Evolutionary conservation across 2,329 filamentous ascomycete species (phyloP).

Genomic region (Hirsutella thompsonii): DNA sequence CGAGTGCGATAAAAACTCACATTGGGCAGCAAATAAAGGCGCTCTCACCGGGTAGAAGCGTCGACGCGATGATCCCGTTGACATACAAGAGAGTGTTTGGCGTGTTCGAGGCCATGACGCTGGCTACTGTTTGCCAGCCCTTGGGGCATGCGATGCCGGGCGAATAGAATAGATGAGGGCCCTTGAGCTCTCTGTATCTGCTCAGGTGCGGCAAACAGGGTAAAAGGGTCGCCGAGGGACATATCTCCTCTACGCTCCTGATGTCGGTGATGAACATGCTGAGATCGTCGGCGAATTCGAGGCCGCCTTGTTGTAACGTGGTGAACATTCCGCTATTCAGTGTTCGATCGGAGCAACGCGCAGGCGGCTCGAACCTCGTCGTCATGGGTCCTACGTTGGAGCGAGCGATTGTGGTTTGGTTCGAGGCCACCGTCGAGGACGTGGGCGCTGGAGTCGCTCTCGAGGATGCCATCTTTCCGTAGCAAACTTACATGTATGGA

Average conservation of each 20-base stretch:
- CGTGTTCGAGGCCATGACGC: neutral
- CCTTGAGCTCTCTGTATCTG: neutral
- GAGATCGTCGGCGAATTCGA: neutral
- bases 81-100: neutral
- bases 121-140: neutral
- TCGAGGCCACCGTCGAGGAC: too few relatives aligned
- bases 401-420: neutral
- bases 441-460: neutral
- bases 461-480: neutral
- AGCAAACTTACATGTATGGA: neutral
- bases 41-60: neutral
- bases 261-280: neutral
- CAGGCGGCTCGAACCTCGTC: neutral
- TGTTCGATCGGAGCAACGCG: neutral
- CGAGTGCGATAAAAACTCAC: neutral
- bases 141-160: neutral
- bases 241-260: neutral
- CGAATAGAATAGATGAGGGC: neutral
- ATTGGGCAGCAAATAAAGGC: neutral
- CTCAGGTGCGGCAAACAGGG: neutral
- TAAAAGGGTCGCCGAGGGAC: neutral
- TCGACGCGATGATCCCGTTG: neutral
- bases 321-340: neutral
- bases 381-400: neutral
- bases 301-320: neutral